These are phyloP conservation scores for Daldinia caldariorum DNA, from an alignment of 495 filamentous ascomycete species.

Conservation along the genomic window DNA sequence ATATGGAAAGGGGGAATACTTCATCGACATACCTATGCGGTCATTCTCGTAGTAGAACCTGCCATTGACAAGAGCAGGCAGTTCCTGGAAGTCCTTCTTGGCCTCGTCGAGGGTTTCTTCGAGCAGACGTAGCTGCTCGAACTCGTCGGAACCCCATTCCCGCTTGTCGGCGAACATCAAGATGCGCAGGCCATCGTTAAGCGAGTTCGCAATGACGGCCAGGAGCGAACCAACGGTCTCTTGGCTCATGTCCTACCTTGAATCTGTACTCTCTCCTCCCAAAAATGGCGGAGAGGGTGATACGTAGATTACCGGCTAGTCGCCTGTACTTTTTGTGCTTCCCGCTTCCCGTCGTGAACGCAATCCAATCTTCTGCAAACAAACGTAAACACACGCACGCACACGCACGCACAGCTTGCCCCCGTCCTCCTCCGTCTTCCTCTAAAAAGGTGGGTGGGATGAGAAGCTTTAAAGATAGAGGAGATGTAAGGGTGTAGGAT, in stretches of 20 bases:
- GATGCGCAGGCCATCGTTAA: constrained; percentile 56
- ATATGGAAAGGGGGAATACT: background rate
- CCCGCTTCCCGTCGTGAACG: background rate
- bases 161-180: constrained; percentile 62
- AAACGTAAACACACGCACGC: too few species aligned
- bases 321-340: background rate
- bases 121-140: constrained; percentile 58
- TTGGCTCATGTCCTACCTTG: constrained; percentile 47
- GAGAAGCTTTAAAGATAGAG: constrained; percentile 1
- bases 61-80: constrained; percentile 57
- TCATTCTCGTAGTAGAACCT: constrained; percentile 61
- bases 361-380: background rate
- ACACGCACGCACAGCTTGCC: background rate
- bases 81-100: constrained; percentile 62
- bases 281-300: background rate
- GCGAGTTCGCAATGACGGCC: constrained; percentile 57
- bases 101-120: constrained; percentile 61
- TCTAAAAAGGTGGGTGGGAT: background rate
- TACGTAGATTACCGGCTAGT: background rate
- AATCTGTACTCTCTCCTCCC: constrained; percentile 14
- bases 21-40: constrained; percentile 51
- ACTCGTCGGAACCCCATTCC: constrained; percentile 60
- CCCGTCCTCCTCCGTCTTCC: constrained; percentile 10
- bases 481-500: background rate
- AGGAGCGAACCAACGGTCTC: constrained; percentile 61